phyloP scores from a whole-genome alignment of 2,329 filamentous ascomycete genomes.

The Grosmannia penicillata region DNA sequence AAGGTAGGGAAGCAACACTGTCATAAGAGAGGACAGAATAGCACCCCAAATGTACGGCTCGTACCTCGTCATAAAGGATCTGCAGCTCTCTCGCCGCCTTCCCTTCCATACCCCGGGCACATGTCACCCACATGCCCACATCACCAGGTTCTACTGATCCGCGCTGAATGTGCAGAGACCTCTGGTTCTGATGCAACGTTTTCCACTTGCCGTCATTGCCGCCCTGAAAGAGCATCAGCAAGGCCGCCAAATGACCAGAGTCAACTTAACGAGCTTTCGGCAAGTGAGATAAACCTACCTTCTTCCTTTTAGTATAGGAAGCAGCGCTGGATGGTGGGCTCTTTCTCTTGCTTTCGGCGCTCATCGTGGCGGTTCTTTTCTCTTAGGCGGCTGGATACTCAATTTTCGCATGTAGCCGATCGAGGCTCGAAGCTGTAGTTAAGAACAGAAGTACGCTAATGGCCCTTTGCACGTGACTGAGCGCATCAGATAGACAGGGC shows the following conservation, averaged over 20 bases:
- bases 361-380: constrained; percentile 13
- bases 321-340: constrained; percentile 14
- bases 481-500: too few relatives aligned
- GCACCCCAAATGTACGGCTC: too few relatives aligned
- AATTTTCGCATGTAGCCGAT: too few relatives aligned
- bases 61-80: constrained; percentile 50
- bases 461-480: too few relatives aligned
- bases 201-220: constrained; percentile 45
- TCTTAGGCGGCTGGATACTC: not conserved
- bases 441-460: too few relatives aligned
- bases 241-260: not conserved
- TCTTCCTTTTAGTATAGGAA: constrained; percentile 21
- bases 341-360: constrained; percentile 20
- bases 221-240: constrained; percentile 25
- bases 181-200: constrained; percentile 40
- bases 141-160: constrained; percentile 50
- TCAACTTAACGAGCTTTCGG: not conserved
- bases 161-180: constrained; percentile 26
- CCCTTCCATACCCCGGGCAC: constrained; percentile 54
- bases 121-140: constrained; percentile 65
- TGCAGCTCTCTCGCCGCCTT: constrained; percentile 55
- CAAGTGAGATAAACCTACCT: too few relatives aligned
- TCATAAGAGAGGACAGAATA: not conserved
- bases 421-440: too few relatives aligned
- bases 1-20: too few relatives aligned